Percentiles rank a stretch among this genome's conserved stretches.
These are phyloP conservation scores for Herpetomonas samuelpessoai DNA, from an alignment of 208 protist genomes.

Conservation along the genomic window DNA sequence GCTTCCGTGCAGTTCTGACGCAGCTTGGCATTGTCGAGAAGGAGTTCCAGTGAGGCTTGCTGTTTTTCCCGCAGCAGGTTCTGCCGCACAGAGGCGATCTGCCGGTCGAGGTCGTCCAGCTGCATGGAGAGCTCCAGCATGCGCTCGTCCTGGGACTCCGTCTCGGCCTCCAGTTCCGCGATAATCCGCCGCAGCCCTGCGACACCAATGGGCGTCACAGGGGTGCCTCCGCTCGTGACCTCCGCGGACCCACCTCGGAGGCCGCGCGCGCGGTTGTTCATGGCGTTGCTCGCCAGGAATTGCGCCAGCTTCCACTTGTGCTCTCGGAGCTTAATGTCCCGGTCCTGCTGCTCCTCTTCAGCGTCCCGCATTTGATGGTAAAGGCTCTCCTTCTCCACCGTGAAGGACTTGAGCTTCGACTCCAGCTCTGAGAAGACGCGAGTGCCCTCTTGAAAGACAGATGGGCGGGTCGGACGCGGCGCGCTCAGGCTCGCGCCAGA, in stretches of 20 bases:
- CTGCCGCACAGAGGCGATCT: slow-evolving; percentile 37
- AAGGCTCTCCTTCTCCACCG: slow-evolving; percentile 58
- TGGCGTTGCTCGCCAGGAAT: slow-evolving; percentile 51
- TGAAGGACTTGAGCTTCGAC: slow-evolving; percentile 47
- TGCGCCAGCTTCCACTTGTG: slow-evolving; percentile 69
- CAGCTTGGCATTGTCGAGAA: slow-evolving; percentile 70
- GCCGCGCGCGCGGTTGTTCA: slow-evolving; percentile 19
- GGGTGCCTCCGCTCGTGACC: slow-evolving; percentile 14
- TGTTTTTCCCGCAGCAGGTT: slow-evolving; percentile 60
- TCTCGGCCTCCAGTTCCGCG: slow-evolving; percentile 37
- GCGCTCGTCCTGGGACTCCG: slow-evolving; percentile 26
- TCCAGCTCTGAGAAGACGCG: slow-evolving; percentile 50
- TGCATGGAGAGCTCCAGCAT: slow-evolving; percentile 30
- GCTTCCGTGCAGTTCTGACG: slow-evolving; percentile 77
- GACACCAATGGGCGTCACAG: slow-evolving; percentile 45
- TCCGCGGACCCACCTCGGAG: slow-evolving; percentile 5
- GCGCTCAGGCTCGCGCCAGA: slow-evolving; percentile 6
- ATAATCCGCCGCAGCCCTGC: slow-evolving; percentile 60
- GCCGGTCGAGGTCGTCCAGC: slow-evolving; percentile 51
- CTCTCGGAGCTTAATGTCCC: slow-evolving; percentile 61
- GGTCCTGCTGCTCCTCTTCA: slow-evolving; percentile 50
- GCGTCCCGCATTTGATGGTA: slow-evolving; percentile 72
- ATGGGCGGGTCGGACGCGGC: slow-evolving; percentile 15
- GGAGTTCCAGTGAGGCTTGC: slow-evolving; percentile 55
- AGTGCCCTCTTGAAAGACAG: slow-evolving; percentile 21